Base-by-base conservation (phyloP, 1,139 yeast species). In the Cylindricascospora bacillispora region DNA sequence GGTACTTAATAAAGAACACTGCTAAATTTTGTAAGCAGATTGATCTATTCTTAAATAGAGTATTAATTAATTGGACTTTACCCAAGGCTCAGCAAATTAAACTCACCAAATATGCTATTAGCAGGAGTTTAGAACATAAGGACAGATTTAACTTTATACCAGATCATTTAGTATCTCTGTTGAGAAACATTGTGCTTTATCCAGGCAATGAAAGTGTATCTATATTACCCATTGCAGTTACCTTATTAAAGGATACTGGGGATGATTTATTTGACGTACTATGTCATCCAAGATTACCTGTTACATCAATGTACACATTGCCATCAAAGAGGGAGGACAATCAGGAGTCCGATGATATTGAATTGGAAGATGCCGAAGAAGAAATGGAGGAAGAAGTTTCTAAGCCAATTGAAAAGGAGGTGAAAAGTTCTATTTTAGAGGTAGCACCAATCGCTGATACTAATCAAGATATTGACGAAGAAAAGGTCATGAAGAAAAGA, bases 211-310 rank as follows among this genome's bases (percentile, higher is more conserved):
- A 73, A 36, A 54, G 59, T 15, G 65, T 69, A 25, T 73, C 82
- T 7, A 62, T 80, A 17, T 60, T 81, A 37, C 93, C 95, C 9
- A 73, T 83, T 38, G 77, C 80, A 1, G 55, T 70, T n/a, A 54
- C 63, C 2, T 34, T 61, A 10, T 31, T 62, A 20, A 54, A 57
- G 31, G 47, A 53, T 21, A 42, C 50, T 2, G 43, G 43, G 16
- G 58, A 61, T 31, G 58, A 56, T 19, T 57, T 65, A 4, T 52
- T 81, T 40, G 72, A 75, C 46, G 64, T 73, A 3, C 61, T 82
- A 44, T 66, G 72, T 36, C 80, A 80, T 44, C 93, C 95, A 22
- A 63, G 92, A 41, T 70, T 83, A 41, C 95, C 95, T 2, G 69
- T 82, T 24, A 56, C 7, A 18, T 10, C 21, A 7, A 18, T 18